Evolutionary conservation across 2,329 filamentous ascomycete genomes (phyloP).

Genomic region (Alternaria ventricosa): DNA sequence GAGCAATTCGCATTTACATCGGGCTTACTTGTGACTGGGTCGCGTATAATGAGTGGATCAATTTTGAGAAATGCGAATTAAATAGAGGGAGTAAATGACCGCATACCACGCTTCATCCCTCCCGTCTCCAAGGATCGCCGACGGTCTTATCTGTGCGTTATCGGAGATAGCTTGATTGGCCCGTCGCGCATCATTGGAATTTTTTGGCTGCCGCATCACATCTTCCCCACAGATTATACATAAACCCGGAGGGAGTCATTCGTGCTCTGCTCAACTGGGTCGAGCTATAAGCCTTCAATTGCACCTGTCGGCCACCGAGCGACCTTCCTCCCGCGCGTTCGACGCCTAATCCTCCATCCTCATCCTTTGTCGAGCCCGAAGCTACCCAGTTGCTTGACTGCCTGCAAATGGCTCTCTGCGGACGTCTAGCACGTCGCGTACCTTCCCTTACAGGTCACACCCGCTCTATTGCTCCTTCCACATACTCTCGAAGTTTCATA

Average conservation of each 20-base stretch:
- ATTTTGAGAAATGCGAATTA: background rate
- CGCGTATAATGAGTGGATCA: background rate
- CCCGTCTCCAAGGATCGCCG: slow-evolving; percentile 19
- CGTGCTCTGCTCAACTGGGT: slow-evolving; percentile 35
- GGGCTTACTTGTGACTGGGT: background rate
- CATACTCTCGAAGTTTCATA: slow-evolving; percentile 42
- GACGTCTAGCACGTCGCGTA: slow-evolving; percentile 51
- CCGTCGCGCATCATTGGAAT: slow-evolving; percentile 36
- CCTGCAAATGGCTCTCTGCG: slow-evolving; percentile 51
- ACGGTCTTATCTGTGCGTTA: slow-evolving; percentile 36
- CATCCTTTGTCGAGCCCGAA: slow-evolving; percentile 38
- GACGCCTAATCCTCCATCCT: slow-evolving; percentile 18
- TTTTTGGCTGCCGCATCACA: slow-evolving; percentile 39
- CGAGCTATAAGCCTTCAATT: slow-evolving; percentile 43
- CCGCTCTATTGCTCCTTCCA: slow-evolving; percentile 37
- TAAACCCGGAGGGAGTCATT: slow-evolving; percentile 37
- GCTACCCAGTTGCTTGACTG: slow-evolving; percentile 40
- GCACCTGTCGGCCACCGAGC: slow-evolving; percentile 25
- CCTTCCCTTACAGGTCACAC: slow-evolving; percentile 44
- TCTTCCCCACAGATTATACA: slow-evolving; percentile 41
- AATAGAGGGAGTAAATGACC: background rate
- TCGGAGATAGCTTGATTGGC: slow-evolving; percentile 41
- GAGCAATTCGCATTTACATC: background rate
- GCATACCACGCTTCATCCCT: background rate
- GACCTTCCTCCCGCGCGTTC: slow-evolving; percentile 24